Conservation (phyloP, 2,329 filamentous ascomycete species). For the Xylaria polymorpha region DNA sequence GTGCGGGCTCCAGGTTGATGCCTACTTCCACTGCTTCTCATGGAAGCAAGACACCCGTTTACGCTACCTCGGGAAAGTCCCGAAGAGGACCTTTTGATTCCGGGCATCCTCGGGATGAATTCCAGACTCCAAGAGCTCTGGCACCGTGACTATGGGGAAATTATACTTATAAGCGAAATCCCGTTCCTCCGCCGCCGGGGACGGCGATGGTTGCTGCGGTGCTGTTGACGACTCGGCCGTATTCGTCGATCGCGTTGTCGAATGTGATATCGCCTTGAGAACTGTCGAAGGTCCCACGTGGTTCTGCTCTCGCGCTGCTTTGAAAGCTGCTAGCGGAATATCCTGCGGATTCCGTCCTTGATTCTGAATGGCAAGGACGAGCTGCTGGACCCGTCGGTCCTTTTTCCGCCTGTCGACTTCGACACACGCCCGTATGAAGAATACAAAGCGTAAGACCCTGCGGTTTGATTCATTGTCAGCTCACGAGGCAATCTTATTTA, state of each 20-base stretch:
- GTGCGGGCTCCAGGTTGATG: neutral
- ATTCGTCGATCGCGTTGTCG: neutral
- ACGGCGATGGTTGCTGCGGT: constrained; percentile 7
- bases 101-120: constrained; percentile 39
- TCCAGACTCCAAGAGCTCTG: constrained; percentile 31
- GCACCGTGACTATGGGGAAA: constrained; percentile 32
- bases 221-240: constrained; percentile 1
- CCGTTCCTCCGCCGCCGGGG: constrained; percentile 29
- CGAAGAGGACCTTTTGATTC: constrained; percentile 40
- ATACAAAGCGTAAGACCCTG: constrained; percentile 43
- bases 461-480: constrained; percentile 17
- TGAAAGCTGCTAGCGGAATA: constrained; percentile 26
- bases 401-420: constrained; percentile 43
- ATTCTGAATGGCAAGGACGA: constrained; percentile 40
- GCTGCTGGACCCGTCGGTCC: constrained; percentile 38
- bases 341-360: constrained; percentile 37
- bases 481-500: neutral
- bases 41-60: neutral
- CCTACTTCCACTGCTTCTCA: neutral
- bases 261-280: constrained; percentile 20
- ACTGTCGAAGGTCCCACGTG: constrained; percentile 8
- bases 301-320: constrained; percentile 17
- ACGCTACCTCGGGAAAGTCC: constrained; percentile 33
- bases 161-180: constrained; percentile 40
- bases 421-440: constrained; percentile 48